Conservation (phyloP, 75 land plant species). For the Isoetes taiwanensis region DNA sequence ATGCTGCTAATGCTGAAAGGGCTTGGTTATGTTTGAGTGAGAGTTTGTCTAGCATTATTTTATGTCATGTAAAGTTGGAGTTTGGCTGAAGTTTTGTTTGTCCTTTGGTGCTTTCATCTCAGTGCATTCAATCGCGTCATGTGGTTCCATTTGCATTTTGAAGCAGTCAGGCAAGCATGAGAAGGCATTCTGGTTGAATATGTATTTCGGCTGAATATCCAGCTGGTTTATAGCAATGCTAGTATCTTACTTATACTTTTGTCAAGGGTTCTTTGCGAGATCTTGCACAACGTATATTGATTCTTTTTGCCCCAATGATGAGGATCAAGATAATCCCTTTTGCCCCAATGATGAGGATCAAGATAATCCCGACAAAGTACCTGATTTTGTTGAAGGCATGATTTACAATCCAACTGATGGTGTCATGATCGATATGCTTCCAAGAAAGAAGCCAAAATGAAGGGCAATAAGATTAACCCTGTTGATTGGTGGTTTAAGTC, state of each 20-base stretch:
- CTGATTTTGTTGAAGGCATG: slow-evolving; percentile 93
- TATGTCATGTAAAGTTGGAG: too few relatives aligned
- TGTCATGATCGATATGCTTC: slow-evolving; percentile 73
- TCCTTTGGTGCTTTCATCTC: too few relatives aligned
- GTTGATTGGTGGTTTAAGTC: slow-evolving; percentile 91
- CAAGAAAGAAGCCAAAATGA: slow-evolving; percentile 80
- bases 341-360: slow-evolving; percentile 56
- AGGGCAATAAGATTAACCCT: slow-evolving; percentile 67
- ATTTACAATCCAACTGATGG: slow-evolving; percentile 62
- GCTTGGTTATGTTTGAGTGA: too few relatives aligned
- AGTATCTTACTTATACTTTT: slow-evolving; percentile 69
- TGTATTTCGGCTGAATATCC: too few relatives aligned
- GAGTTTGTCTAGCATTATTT: too few relatives aligned
- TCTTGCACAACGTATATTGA: slow-evolving; percentile 80
- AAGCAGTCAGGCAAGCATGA: too few relatives aligned
- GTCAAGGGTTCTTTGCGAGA: slow-evolving; percentile 50
- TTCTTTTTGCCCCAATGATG: slow-evolving; percentile 63
- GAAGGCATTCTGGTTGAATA: too few relatives aligned
- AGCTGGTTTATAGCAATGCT: slow-evolving; percentile 65
- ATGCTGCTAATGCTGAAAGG: too few relatives aligned
- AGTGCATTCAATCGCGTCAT: too few relatives aligned
- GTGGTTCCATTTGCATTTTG: too few relatives aligned
- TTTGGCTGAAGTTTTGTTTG: too few relatives aligned
- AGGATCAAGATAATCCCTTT: too few relatives aligned
- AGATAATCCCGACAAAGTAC: slow-evolving; percentile 68